Conservation (phyloP, 805 yeast genomes). For the Priceomyces medius region DNA sequence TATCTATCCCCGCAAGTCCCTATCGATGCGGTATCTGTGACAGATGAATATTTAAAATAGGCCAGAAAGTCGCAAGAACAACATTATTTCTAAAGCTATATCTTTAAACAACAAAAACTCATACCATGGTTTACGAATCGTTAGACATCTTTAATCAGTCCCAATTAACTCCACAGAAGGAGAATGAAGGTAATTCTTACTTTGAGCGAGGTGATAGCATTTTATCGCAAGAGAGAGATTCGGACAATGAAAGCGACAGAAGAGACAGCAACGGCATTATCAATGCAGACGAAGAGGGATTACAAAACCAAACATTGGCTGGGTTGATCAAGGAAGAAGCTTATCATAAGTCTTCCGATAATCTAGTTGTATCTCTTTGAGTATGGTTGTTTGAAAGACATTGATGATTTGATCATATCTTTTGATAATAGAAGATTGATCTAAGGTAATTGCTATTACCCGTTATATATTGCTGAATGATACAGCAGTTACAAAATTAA, state of each 20-base stretch:
- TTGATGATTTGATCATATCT: no score
- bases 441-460: no score
- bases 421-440: no score
- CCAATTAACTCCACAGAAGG: conserved; percentile 1
- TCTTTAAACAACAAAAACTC: not conserved
- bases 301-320: conserved; percentile 4
- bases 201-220: not conserved
- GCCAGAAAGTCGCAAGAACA: not conserved
- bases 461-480: no score
- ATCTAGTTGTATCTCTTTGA: conserved; percentile 16
- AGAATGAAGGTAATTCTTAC: not conserved
- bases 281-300: not conserved
- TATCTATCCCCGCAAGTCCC: not conserved
- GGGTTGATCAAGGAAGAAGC: conserved; percentile 18
- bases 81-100: not conserved
- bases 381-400: no score
- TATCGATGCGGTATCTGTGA: not conserved
- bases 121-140: conserved; percentile 1
- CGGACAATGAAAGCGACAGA: not conserved
- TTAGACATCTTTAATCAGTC: conserved; percentile 2
- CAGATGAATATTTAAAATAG: not conserved
- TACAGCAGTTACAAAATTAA: no score
- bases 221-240: not conserved
- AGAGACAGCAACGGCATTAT: not conserved
- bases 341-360: conserved; percentile 26